Conservation (phyloP, 106 monocot species). For the Posidonia australis region DNA sequence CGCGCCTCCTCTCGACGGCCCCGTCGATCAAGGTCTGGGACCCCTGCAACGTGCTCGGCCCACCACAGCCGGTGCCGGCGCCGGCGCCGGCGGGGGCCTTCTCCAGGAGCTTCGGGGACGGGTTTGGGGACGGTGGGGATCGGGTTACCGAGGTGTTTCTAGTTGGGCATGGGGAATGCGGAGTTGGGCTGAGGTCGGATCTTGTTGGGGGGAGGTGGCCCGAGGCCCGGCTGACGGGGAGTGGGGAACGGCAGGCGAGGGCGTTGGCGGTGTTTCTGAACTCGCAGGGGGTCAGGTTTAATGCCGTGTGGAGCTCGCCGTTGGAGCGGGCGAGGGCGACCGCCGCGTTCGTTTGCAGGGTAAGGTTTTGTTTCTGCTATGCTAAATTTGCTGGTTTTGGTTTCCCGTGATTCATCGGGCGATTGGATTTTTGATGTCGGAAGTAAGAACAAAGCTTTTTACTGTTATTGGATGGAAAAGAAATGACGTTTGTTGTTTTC, state of each 20-base stretch:
- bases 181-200: slow-evolving; percentile 10
- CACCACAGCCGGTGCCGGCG: slow-evolving; percentile 3
- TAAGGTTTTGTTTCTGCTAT: not conserved
- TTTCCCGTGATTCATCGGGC: no score
- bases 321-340: slow-evolving; percentile 16
- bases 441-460: no score
- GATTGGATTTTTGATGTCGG: no score
- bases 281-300: slow-evolving; percentile 21
- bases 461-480: no score
- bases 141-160: slow-evolving; percentile 20
- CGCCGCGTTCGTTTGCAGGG: slow-evolving; percentile 21
- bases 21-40: slow-evolving; percentile 28
- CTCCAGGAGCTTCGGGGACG: slow-evolving; percentile 13
- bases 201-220: slow-evolving; percentile 24
- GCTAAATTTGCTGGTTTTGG: no score
- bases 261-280: slow-evolving; percentile 25
- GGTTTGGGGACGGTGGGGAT: slow-evolving; percentile 12
- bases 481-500: not conserved
- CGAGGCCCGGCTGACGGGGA: slow-evolving; percentile 14
- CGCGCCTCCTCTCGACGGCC: not conserved
- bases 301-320: slow-evolving; percentile 20
- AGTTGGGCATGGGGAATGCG: slow-evolving; percentile 22
- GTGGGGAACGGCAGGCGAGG: slow-evolving; percentile 23
- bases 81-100: no score
- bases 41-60: slow-evolving; percentile 28